Base-by-base conservation (phyloP, 202 grass and related monocot species). In the Sporobolus alterniflorus region DNA sequence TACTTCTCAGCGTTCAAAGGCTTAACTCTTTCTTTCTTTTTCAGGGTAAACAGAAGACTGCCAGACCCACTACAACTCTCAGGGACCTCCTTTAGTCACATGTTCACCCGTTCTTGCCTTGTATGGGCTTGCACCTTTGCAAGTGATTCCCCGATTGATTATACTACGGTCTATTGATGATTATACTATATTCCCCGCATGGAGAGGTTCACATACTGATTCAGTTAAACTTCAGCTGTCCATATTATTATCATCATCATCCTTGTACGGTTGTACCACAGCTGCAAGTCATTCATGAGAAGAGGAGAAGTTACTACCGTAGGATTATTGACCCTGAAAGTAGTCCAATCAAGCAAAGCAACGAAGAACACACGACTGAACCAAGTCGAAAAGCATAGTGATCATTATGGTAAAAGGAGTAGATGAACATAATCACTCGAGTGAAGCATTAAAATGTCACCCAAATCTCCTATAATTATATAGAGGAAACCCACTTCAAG, bases 41-140 rank as follows among this genome's bases (percentile, higher is more conserved):
- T 16, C 82, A 89, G 76, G 82, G 63, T 15, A 85, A 75, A 54
- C 75, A 69, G 51, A 80, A 24, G 63, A 64, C n/a, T 7, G 9
- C 64, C 5, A 69, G 63, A 62, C 69, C 70, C 39, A 49, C 75
- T 5, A 54, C 87, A 47, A 85, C 82, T 56, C 76, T 89, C 44
- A 71, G 54, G 34, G 87, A 89, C 12, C 87, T 89, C 62, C 20
- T 88, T 2, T 88, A n/a, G 5, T 22, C 20, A 17, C 9, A 5
- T 73, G 47, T 22, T 24, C 48, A 17, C 9, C 9, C 67, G 47
- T 22, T 24, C 48, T 59, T 51, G 43, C 20, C 40, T 36, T 3
- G 25, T 21, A 44, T 49, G 28, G 29, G 57, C 21, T 47, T 18
- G 43, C 25, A 60, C 34, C 8, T 56, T 80, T 43, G 31, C 64